Evolutionary conservation across 805 yeast species (phyloP), one percentile per base, ranked within the genome.

Genomic region (Pichia occidentalis): DNA sequence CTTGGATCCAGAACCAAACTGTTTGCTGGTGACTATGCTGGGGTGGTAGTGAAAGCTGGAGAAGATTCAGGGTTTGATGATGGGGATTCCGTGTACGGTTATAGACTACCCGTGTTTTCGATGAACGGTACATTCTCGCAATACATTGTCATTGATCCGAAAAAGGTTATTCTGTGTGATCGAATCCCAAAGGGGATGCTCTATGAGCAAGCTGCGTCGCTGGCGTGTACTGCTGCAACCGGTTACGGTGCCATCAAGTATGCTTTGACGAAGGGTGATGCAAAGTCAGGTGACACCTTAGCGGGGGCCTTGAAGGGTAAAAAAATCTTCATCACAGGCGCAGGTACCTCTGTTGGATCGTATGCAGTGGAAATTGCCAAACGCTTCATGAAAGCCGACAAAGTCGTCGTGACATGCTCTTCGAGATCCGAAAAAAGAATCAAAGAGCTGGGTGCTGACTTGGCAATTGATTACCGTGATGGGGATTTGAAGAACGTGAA

Each of bases 261-360:
- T 9, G 30, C 24, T 14, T 10, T 34, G 5, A 18, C 19, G 2
- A 20, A 34, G 18, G 36, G 36, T 12, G 14, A 19, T 10, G 12
- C 2, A 5, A 31, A 31, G 12, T 4, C 19, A n/a, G 21, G 21
- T 2, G 24, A 34, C 13, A 9, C 14, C 16, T 11, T 27, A 5
- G 10, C 22, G 29, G 27, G 25, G 35, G 48, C 32, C 20, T 50
- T 28, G 16, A 30, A 21, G 3, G 62, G 63, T 10, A 63, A 65
- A 8, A 69, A 66, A 40, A 70, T 81, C 4, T 63, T 82, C 31
- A 67, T 85, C 17, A 60, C 81, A 30, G 95, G 95, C 23, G 92
- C 82, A 20, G 77, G 82, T 5, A 76, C 92, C 2, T 61, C 79
- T 11, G 86, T 80, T 10, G 86, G 87, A 16, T 52, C 67, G 21